Evolutionary conservation across 108 stramenopile species (phyloP), one percentile per base, ranked within the genome.

Genomic region (Pseudonitzschia delicatissima): DNA sequence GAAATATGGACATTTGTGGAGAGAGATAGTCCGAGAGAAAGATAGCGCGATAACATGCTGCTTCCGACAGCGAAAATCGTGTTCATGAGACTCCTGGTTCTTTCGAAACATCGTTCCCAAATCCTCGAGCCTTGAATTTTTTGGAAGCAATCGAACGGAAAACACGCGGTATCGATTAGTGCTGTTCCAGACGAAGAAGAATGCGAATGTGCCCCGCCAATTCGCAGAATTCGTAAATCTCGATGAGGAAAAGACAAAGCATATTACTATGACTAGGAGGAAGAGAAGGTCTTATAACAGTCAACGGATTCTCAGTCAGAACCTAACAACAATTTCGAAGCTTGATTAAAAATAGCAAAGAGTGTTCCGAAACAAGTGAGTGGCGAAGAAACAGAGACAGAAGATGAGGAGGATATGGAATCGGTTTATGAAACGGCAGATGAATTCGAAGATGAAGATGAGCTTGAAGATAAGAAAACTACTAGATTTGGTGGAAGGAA

Each of bases 1-100:
- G 17, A 78, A 77, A 31, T 84, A 84, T 68, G 86, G 86, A 4
- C 36, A 49, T 27, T 25, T 84, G 33, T 87, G 86, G 86, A 35
- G 76, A 50, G 52, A 27, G 35, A 81, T 87, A 72, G 70, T 64
- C 5, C 57, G 26, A 23, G 13, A 45, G 8, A 36, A 68, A 13
- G 42, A 44, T 7, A 7, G n/a, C n/a, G n/a, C 42, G 42, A 44
- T 7, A 7, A 44, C 42, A 44, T 44, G 3, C 2, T 7, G 42
- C 2, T 44, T 5, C 50, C 21, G 18, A 45, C 1, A 1, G 2
- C 62, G 42, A 44, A n/a, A n/a, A 45, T 45, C 3, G 18, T 45
- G 45, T 12, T 45, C n/a, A 3, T 3, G 7, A 6, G n/a, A 48
- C 7, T 48, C 17, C 47, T 17, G 21, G 13, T 1, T 61, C 23